Conservation (phyloP, 768 basidiomycete species). For the Pisolithus albus region DNA sequence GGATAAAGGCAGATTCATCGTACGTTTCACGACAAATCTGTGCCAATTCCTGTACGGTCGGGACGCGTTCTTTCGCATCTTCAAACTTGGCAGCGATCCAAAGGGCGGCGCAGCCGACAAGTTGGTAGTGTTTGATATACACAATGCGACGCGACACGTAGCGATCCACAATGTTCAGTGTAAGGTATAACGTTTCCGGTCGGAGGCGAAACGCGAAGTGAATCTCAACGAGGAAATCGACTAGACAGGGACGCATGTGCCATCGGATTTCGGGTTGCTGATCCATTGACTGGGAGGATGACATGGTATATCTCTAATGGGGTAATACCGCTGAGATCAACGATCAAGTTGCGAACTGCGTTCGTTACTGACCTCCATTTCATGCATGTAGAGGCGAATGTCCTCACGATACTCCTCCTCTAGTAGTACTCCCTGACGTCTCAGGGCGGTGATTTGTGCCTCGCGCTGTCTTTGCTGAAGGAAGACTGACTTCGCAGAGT, state of each 20-base stretch:
- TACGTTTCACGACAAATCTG: constrained; percentile 96
- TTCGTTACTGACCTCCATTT: constrained; percentile 83
- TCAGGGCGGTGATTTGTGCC: constrained; percentile 59
- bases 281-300: constrained; percentile 94
- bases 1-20: constrained; percentile 95
- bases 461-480: constrained; percentile 64
- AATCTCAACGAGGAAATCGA: constrained; percentile 98
- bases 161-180: constrained; percentile 97
- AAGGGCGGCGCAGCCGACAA: constrained; percentile 95
- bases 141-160: constrained; percentile 98
- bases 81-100: constrained; percentile 99
- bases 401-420: constrained; percentile 97
- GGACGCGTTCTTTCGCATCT: constrained; percentile 97
- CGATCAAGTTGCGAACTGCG: not conserved
- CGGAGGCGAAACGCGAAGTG: constrained; percentile 97
- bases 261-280: constrained; percentile 98
- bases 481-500: constrained; percentile 53
- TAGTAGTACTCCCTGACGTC: constrained; percentile 68
- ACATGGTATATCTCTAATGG: constrained; percentile 72
- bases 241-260: constrained; percentile 98
- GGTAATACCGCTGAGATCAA: constrained; percentile 4
- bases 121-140: constrained; percentile 98
- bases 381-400: constrained; percentile 89
- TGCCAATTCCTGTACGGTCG: constrained; percentile 88
- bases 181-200: constrained; percentile 97